Conservation (phyloP, 2,329 filamentous ascomycete genomes). For the Trichocomaceae sp. region DNA sequence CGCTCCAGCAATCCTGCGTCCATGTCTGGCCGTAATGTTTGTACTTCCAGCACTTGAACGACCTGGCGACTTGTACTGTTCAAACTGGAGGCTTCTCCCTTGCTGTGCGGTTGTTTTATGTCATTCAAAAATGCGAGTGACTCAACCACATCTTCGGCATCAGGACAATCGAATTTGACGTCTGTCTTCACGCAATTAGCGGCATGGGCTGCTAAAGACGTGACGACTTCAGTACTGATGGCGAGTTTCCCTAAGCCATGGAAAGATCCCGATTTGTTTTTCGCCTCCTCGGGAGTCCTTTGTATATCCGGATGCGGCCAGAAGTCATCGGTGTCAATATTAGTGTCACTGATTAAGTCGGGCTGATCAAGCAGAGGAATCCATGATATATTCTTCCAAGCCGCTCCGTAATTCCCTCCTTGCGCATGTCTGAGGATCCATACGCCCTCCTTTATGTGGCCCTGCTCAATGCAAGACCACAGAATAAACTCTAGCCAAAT, state of each 20-base stretch:
- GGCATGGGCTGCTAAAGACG: constrained; percentile 34
- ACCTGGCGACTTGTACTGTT: constrained; percentile 24
- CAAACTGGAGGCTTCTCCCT: constrained; percentile 13
- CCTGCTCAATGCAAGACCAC: constrained; percentile 46
- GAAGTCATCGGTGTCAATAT: constrained; percentile 29
- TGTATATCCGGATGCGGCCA: constrained; percentile 28
- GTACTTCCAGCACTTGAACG: constrained; percentile 47
- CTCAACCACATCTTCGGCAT: constrained; percentile 14
- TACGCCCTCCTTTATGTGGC: constrained; percentile 35
- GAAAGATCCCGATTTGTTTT: constrained; percentile 21
- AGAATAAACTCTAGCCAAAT: constrained; percentile 47
- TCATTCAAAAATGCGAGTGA: constrained; percentile 13
- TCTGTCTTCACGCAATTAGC: constrained; percentile 3
- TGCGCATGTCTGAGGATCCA: constrained; percentile 34
- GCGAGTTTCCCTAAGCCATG: constrained; percentile 41
- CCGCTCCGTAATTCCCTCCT: constrained; percentile 18
- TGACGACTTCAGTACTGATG: constrained; percentile 54
- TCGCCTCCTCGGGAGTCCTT: constrained; percentile 7
- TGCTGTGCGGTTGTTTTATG: constrained; percentile 13
- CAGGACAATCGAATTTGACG: constrained; percentile 39
- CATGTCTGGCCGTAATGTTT: constrained; percentile 38
- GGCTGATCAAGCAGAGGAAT: constrained; percentile 23
- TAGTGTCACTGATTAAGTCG: constrained; percentile 26
- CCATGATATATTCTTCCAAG: constrained; percentile 41
- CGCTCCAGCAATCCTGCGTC: constrained; percentile 41